A percentile compares a stretch with the other conserved stretches of the same genome.
These are phyloP conservation scores for Aspergillus cristatus DNA, from an alignment of 495 filamentous ascomycete species.

Conservation along the genomic window DNA sequence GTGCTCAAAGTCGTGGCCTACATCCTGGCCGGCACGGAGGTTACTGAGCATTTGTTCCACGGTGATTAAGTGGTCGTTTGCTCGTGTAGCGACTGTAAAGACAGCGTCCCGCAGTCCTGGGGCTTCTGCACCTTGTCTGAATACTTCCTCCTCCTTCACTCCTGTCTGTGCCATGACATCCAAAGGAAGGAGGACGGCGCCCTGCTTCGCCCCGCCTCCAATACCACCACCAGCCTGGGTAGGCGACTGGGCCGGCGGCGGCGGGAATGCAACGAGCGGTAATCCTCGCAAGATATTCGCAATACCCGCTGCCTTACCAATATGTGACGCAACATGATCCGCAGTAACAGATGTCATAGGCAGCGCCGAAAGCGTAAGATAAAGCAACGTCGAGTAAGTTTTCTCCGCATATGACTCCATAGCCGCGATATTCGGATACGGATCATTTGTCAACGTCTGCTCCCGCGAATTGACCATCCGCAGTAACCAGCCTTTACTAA, in stretches of 20 bases:
- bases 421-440: constrained; percentile 61
- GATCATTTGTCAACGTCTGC: constrained; percentile 72
- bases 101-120: constrained; percentile 78
- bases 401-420: constrained; percentile 87
- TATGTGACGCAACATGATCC: constrained; percentile 87
- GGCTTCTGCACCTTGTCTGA: constrained; percentile 67
- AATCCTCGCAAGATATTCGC: constrained; percentile 73
- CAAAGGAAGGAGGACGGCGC: constrained; percentile 68
- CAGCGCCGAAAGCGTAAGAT: constrained; percentile 70
- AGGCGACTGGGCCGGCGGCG: constrained; percentile 46
- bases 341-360: constrained; percentile 71
- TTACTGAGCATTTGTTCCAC: constrained; percentile 83
- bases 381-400: constrained; percentile 89
- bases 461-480: constrained; percentile 73
- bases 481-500: constrained; percentile 74
- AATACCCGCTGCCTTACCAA: constrained; percentile 89
- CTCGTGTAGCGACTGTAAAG: constrained; percentile 83
- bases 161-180: constrained; percentile 79
- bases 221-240: constrained; percentile 24
- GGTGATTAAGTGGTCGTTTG: constrained; percentile 91
- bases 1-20: constrained; percentile 82
- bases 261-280: constrained; percentile 73
- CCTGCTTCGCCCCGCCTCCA: constrained; percentile 41
- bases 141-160: constrained; percentile 79
- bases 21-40: constrained; percentile 57